Evolutionary conservation across 1,284 basidiomycete species (phyloP).

Genomic region (Leccinum discolor): DNA sequence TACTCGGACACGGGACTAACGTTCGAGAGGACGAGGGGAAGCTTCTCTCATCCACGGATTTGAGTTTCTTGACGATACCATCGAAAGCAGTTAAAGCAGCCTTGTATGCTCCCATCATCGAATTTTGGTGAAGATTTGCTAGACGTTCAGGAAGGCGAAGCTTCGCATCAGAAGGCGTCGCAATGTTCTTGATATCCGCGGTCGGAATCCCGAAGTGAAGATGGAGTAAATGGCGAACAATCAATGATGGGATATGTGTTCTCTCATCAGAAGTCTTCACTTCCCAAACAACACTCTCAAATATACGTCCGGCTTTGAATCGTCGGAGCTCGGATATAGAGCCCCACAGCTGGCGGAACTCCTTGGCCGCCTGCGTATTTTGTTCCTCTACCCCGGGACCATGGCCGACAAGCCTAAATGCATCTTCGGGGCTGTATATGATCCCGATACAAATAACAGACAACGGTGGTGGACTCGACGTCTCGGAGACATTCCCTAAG

Average conservation of each 20-base stretch:
- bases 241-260: constrained; percentile 73
- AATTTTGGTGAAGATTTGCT: constrained; percentile 47
- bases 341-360: constrained; percentile 91
- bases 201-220: constrained; percentile 72
- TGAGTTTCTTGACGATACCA: constrained; percentile 75
- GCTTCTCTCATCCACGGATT: constrained; percentile 68
- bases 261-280: constrained; percentile 76
- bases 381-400: constrained; percentile 78
- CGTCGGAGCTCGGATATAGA: constrained; percentile 91
- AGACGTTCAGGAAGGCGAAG: constrained; percentile 67
- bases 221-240: constrained; percentile 75
- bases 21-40: constrained; percentile 83
- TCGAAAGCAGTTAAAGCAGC: constrained; percentile 84
- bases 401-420: constrained; percentile 85
- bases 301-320: constrained; percentile 95
- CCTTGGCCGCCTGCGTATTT: constrained; percentile 49
- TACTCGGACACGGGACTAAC: constrained; percentile 75
- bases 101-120: constrained; percentile 68
- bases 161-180: constrained; percentile 65
- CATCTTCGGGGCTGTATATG: constrained; percentile 68
- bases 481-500: constrained; percentile 49
- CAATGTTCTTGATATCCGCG: constrained; percentile 56
- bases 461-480: constrained; percentile 44
- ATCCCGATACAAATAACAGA: constrained; percentile 70
- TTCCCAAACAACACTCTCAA: constrained; percentile 95